Evolutionary conservation across 176 grass and related monocot genomes (phyloP).

Genomic region (Zoysia pacifica): DNA sequence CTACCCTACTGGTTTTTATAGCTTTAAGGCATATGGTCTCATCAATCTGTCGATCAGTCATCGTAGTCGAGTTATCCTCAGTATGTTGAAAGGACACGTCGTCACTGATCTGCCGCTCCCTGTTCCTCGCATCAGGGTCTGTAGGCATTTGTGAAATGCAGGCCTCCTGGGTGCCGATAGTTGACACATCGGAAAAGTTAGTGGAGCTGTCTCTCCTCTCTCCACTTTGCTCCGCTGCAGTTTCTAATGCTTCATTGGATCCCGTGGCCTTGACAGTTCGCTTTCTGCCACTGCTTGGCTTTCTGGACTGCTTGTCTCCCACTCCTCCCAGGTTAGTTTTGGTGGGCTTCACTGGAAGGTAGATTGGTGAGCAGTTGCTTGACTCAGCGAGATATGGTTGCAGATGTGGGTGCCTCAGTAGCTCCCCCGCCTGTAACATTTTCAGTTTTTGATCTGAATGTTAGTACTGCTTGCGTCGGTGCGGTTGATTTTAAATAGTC

Average conservation of each 20-base stretch:
- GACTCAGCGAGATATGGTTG: constrained; percentile 71
- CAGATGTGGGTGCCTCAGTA: constrained; percentile 69
- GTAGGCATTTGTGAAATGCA: constrained; percentile 27
- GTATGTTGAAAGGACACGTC: constrained; percentile 28
- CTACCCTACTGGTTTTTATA: constrained; percentile 32
- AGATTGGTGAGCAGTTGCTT: constrained; percentile 60
- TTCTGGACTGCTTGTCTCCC: constrained; percentile 58
- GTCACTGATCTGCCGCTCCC: constrained; percentile 5
- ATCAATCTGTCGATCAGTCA: constrained; percentile 43
- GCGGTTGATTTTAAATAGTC: constrained; percentile 12
- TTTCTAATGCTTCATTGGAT: constrained; percentile 36
- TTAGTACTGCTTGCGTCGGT: background rate
- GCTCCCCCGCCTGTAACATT: constrained; percentile 64
- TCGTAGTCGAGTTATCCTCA: constrained; percentile 20
- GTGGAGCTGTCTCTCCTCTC: constrained; percentile 38
- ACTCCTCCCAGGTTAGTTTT: constrained; percentile 54
- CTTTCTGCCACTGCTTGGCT: constrained; percentile 44
- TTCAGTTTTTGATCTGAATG: constrained; percentile 24
- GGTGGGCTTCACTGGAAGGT: constrained; percentile 74
- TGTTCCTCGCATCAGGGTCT: constrained; percentile 36
- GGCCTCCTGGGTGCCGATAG: constrained; percentile 47
- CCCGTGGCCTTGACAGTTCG: constrained; percentile 40
- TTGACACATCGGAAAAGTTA: constrained; percentile 50
- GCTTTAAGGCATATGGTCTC: constrained; percentile 35
- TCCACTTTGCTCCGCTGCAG: constrained; percentile 30